Evolutionary conservation across 257 asterid species (phyloP).

Genomic region (Anisodus tanguticus): DNA sequence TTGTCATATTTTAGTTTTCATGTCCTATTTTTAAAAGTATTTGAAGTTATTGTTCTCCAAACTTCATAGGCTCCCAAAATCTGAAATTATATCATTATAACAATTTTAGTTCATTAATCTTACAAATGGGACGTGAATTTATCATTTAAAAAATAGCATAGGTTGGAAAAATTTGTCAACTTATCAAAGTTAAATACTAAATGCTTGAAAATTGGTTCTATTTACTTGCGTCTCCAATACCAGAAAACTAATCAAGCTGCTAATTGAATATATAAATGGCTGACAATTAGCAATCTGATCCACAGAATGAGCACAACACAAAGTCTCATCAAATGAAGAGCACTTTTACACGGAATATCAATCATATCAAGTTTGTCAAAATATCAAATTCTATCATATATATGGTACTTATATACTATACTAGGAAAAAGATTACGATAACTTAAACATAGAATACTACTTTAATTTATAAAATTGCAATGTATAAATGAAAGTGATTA

Average conservation of each 20-base stretch:
- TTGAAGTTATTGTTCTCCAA: too few species aligned
- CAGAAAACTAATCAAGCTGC: neutral
- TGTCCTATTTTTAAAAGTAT: too few species aligned
- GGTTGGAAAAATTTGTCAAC: too few species aligned
- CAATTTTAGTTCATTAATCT: too few species aligned
- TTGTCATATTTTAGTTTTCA: too few species aligned
- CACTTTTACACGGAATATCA: neutral
- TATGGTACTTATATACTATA: neutral
- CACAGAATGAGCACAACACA: neutral
- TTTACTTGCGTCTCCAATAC: too few species aligned
- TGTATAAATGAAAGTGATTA: neutral
- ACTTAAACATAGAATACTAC: neutral
- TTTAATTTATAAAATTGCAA: neutral
- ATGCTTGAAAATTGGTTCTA: too few species aligned
- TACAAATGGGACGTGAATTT: too few species aligned
- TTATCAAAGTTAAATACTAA: too few species aligned
- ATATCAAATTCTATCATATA: neutral
- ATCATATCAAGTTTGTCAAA: neutral
- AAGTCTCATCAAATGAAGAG: neutral
- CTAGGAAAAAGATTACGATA: neutral
- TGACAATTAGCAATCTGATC: neutral
- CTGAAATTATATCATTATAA: too few species aligned
- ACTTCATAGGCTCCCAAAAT: too few species aligned
- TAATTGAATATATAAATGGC: neutral
- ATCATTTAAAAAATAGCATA: too few species aligned